phyloP scores from a whole-genome alignment of 306 rosid genomes.

The Lagenaria siceraria region DNA sequence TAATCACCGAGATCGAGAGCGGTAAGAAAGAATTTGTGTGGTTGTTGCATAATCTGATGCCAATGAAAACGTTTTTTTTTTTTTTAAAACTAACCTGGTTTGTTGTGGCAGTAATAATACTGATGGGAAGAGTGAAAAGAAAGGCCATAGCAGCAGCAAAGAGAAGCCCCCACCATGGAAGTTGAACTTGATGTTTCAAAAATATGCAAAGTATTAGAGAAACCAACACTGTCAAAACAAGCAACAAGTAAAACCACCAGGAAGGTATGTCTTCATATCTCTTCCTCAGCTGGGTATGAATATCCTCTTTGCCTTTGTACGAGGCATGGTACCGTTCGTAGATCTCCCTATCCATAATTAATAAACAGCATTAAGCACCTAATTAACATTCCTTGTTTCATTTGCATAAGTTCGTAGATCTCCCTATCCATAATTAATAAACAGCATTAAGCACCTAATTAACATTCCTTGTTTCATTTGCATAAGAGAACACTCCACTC shows the following conservation, averaged over 20 bases:
- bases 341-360: neutral
- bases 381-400: too few species aligned
- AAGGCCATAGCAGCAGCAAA: conserved; percentile 8
- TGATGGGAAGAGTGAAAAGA: conserved; percentile 9
- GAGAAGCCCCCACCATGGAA: conserved; percentile 13
- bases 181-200: conserved; percentile 1
- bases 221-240: neutral
- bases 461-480: neutral
- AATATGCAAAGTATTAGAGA: conserved; percentile 1
- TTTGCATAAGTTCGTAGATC: neutral
- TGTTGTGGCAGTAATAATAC: conserved; percentile 44
- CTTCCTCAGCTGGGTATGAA: conserved; percentile 3
- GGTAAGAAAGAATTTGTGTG: neutral
- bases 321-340: neutral
- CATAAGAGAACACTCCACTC: neutral
- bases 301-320: neutral
- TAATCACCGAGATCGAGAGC: neutral
- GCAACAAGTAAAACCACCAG: conserved; percentile 1
- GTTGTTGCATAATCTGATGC: neutral
- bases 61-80: neutral
- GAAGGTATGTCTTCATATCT: conserved; percentile 3
- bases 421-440: neutral
- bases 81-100: conserved; percentile 39
- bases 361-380: neutral
- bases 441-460: too few species aligned